phyloP scores from a whole-genome alignment of 2,329 filamentous ascomycete genomes.

The Herpomyces periplanetae region DNA sequence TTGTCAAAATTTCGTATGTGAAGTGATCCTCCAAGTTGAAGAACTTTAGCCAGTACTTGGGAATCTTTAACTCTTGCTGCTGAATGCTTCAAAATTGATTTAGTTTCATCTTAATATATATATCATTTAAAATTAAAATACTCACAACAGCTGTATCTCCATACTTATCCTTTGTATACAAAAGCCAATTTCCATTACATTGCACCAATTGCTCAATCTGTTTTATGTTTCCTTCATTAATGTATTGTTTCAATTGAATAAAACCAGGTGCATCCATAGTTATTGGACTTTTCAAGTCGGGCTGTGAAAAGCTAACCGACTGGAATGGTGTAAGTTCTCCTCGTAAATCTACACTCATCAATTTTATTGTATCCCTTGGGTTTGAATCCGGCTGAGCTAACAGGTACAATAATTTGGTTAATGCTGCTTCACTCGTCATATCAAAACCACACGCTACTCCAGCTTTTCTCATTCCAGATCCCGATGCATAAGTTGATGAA shows the following conservation, averaged over 20 bases:
- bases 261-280: too few species aligned
- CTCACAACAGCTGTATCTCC: too few species aligned
- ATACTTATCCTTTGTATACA: too few species aligned
- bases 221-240: too few species aligned
- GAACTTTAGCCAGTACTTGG: conserved; percentile 15
- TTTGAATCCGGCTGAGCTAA: conserved; percentile 25
- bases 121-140: too few species aligned
- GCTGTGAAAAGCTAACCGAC: too few species aligned
- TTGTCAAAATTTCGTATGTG: conserved; percentile 17
- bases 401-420: conserved; percentile 63
- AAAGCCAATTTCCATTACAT: too few species aligned
- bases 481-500: conserved; percentile 16
- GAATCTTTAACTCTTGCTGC: conserved; percentile 16
- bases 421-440: conserved; percentile 53
- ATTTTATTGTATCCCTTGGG: conserved; percentile 20
- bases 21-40: conserved; percentile 16
- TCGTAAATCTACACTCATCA: conserved; percentile 33
- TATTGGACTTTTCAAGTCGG: too few species aligned
- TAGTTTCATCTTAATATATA: too few species aligned
- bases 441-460: conserved; percentile 68
- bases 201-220: too few species aligned
- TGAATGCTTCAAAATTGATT: conserved; percentile 13
- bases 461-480: conserved; percentile 33
- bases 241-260: too few species aligned
- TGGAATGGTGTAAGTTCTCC: conserved; percentile 81